Evolutionary conservation across 805 yeast genomes (phyloP), one percentile per base, ranked within the genome.

Genomic region (Ogataea trehaloabstinens): DNA sequence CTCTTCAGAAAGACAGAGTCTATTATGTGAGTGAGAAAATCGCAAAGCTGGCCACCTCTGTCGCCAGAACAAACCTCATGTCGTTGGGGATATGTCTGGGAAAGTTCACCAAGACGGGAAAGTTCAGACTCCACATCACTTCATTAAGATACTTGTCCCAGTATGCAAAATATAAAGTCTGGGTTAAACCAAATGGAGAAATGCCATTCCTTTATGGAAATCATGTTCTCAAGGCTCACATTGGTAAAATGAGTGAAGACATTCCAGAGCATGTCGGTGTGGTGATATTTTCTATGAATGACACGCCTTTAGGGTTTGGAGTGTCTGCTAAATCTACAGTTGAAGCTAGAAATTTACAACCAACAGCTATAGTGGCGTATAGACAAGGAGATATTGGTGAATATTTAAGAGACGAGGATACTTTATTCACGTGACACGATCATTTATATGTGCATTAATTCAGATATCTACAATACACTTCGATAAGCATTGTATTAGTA

Each of bases 341-440:
- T 24, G 99, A 91, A 60, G 80, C 93, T 18, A 80, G 93, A 63
- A 78, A 80, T 57, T 70, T 89, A 53, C 95, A 85, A 61, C 99
- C 99, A 40, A 91, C 95, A 19, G 93, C 82, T 18, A 90, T 93
- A 36, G 96, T 91, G 12, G 95, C 95, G 4, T 91, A 86, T 63
- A 82, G 99, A 74, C 99, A 93, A 63, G 86, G 95, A 50, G 99
- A 93, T 70, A 87, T 93, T 50, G 99, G 99, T 48, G 99, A 93
- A 66, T 93, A 88, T 58, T 73, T 93, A 58, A 89, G 99, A 76
- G 98, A 93, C 56, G 99, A 93, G 71, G 98, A 93, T 64, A 88
- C 96, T 28, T 68, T 91, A 51, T 91, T 91, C 59, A 86, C 96
- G 19, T 89, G 70, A 55, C 41, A 18, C 8, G 15, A n/a, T 16